phyloP scores from a whole-genome alignment of 2,329 filamentous ascomycete species.

The Nemania diffusa region DNA sequence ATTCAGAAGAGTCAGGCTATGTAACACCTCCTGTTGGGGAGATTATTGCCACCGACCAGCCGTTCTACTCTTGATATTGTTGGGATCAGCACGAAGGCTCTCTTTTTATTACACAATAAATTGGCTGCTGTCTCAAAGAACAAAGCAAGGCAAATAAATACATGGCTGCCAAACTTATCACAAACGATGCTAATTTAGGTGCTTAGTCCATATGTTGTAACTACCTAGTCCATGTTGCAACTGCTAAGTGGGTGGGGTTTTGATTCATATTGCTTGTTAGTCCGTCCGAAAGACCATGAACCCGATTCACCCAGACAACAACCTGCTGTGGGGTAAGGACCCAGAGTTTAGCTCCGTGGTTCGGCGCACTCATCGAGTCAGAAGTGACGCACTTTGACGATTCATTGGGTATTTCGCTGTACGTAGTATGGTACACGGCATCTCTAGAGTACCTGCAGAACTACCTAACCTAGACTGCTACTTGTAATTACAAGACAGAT shows the following conservation, averaged over 20 bases:
- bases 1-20: background rate
- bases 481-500: background rate
- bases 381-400: conserved; percentile 18
- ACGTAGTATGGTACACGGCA: conserved; percentile 6
- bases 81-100: background rate
- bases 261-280: conserved; percentile 19
- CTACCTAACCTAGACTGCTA: background rate
- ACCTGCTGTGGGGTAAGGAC: conserved; percentile 22
- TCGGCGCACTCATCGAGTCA: conserved; percentile 33
- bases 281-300: background rate
- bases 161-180: conserved; percentile 3
- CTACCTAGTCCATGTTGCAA: background rate
- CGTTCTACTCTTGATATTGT: background rate
- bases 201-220: background rate
- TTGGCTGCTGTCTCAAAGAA: conserved; percentile 7
- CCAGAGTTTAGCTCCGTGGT: conserved; percentile 19
- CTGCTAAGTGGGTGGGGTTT: background rate
- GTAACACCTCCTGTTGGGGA: background rate
- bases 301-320: conserved; percentile 14
- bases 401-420: conserved; percentile 20
- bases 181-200: background rate
- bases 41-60: background rate
- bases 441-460: conserved; percentile 8
- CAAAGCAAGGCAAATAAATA: background rate
- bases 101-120: conserved; percentile 6